These are phyloP conservation scores for Alternaria conjuncta DNA, from an alignment of 2,329 filamentous ascomycete genomes.

Conservation along the genomic window DNA sequence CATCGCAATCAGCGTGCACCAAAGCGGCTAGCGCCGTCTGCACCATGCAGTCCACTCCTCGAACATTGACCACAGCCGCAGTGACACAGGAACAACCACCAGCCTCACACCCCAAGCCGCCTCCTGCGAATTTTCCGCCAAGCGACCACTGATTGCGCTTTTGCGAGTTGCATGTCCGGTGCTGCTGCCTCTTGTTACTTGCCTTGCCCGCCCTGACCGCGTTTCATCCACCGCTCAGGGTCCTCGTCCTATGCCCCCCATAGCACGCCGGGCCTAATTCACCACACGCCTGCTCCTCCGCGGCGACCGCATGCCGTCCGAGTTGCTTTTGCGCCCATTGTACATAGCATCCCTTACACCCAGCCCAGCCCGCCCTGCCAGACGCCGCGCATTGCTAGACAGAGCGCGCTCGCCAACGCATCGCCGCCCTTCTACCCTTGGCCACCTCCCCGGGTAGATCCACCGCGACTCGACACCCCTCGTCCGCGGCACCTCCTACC, in stretches of 20 bases:
- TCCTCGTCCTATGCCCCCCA: conserved; percentile 24
- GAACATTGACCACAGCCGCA: conserved; percentile 14
- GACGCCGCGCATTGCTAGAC: conserved; percentile 11
- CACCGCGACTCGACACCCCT: conserved; percentile 1
- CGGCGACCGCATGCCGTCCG: conserved; percentile 20
- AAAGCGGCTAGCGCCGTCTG: conserved; percentile 11
- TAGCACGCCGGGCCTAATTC: conserved; percentile 8
- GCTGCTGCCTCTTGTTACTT: conserved; percentile 9
- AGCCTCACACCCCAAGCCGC: neutral
- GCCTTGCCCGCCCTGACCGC: conserved; percentile 30
- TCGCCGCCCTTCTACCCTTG: conserved; percentile 2
- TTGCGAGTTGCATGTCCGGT: conserved; percentile 3
- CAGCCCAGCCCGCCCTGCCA: conserved; percentile 14
- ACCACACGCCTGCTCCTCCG: conserved; percentile 8
- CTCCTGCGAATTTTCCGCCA: conserved; percentile 5
- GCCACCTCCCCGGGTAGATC: neutral
- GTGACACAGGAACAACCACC: conserved; percentile 13
- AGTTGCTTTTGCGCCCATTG: conserved; percentile 12
- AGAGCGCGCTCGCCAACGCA: conserved; percentile 22
- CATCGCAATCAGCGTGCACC: conserved; percentile 12
- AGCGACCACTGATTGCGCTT: conserved; percentile 4
- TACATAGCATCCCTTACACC: conserved; percentile 15
- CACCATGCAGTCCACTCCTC: conserved; percentile 11
- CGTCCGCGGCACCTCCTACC: neutral
- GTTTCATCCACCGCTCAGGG: conserved; percentile 37